Evolutionary conservation across 139 green algal genomes (phyloP).

Genomic region (Asterochloris erici): DNA sequence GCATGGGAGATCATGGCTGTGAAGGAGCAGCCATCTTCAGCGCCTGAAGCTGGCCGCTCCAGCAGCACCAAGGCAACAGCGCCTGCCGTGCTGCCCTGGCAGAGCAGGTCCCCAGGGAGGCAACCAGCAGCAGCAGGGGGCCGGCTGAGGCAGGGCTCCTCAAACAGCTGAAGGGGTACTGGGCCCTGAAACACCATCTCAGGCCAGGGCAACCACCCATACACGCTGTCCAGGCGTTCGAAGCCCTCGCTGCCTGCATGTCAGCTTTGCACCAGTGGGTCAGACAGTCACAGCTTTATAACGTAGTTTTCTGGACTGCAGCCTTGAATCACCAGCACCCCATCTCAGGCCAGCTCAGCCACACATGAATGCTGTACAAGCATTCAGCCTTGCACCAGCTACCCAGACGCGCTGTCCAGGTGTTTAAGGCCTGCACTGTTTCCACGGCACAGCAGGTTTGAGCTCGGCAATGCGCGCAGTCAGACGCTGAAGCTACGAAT

Average conservation of each 20-base stretch:
- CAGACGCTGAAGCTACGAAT: not conserved
- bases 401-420: not conserved
- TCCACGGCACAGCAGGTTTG: not conserved
- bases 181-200: not conserved
- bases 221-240: conserved; percentile 1
- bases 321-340: not conserved
- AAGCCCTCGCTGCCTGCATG: not conserved
- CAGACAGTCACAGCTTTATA: not conserved
- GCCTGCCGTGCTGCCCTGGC: not conserved
- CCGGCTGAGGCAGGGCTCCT: not conserved
- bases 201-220: conserved; percentile 17
- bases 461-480: not conserved
- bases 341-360: not conserved
- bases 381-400: not conserved
- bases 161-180: not conserved
- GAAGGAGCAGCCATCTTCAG: not conserved
- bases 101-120: no score
- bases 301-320: not conserved
- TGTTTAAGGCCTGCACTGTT: not conserved
- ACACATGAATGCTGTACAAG: not conserved
- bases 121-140: no score
- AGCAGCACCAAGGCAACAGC: not conserved
- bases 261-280: not conserved
- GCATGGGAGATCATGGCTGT: conserved; percentile 5
- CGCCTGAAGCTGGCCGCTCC: no score